Percentiles rank a stretch among this genome's conserved stretches.
phyloP scores from a whole-genome alignment of 331 rosid genomes.

The Malus hybrid region DNA sequence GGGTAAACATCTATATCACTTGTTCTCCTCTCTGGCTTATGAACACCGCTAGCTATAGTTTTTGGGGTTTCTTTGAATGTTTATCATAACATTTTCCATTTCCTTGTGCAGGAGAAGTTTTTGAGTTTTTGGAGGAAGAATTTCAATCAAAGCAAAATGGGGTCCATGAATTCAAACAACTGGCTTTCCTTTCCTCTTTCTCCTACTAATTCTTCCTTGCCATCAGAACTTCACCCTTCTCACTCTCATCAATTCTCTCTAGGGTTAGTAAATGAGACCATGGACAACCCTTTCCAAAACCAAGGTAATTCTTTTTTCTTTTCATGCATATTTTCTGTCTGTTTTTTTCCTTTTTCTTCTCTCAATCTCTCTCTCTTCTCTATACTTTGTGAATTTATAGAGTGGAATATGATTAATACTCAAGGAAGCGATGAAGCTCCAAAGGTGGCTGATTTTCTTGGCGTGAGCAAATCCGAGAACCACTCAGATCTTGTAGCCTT shows the following conservation, averaged over 20 bases:
- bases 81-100: not conserved
- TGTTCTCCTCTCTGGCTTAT: not conserved
- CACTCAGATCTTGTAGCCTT: conserved; percentile 61
- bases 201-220: conserved; percentile 71
- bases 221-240: conserved; percentile 57
- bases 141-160: conserved; percentile 7
- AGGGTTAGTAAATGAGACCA: conserved; percentile 61
- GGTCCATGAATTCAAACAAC: conserved; percentile 84
- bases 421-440: conserved; percentile 62
- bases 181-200: conserved; percentile 98
- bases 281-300: conserved; percentile 79
- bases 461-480: conserved; percentile 75
- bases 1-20: not conserved
- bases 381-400: conserved; percentile 14
- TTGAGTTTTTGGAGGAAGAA: conserved; percentile 8
- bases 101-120: conserved; percentile 29
- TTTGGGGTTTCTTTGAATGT: not conserved
- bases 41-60: not conserved
- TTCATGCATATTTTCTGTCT: not conserved
- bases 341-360: not conserved
- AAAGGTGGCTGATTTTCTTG: conserved; percentile 93
- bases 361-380: not conserved
- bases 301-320: conserved; percentile 38
- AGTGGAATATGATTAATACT: conserved; percentile 67
- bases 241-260: conserved; percentile 83